These are phyloP conservation scores for Cucurbita pepo DNA, from an alignment of 306 rosid genomes.

Conservation along the genomic window DNA sequence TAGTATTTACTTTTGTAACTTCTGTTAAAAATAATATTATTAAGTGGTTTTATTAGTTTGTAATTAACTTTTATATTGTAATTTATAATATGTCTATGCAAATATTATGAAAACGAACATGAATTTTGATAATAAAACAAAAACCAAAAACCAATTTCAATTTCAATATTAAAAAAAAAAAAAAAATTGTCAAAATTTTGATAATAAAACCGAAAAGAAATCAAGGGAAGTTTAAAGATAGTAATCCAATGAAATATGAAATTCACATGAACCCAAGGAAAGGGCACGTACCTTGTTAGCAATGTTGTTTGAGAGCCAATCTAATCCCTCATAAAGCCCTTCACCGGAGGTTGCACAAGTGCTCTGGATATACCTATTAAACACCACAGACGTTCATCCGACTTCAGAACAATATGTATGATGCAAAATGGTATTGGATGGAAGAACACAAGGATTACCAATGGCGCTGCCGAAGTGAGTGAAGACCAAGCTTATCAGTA, in stretches of 20 bases:
- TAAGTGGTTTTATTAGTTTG: neutral
- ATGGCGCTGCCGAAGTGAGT: constrained; percentile 72
- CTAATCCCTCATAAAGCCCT: constrained; percentile 69
- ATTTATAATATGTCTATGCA: neutral
- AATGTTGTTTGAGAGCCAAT: constrained; percentile 73
- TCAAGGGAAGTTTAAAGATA: neutral
- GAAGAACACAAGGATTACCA: constrained; percentile 27
- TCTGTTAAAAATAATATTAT: no score
- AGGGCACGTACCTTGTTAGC: constrained; percentile 42
- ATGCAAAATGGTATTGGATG: neutral
- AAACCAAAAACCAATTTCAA: neutral
- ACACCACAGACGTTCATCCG: constrained; percentile 7
- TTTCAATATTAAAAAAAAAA: neutral
- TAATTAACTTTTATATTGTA: neutral
- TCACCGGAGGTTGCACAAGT: constrained; percentile 81
- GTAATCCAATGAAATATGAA: neutral
- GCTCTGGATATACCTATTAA: constrained; percentile 69
- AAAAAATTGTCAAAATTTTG: neutral
- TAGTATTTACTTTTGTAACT: neutral
- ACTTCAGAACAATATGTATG: neutral
- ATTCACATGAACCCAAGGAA: neutral
- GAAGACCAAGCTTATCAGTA: constrained; percentile 70
- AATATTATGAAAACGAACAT: neutral
- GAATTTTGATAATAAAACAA: neutral
- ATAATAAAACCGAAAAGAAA: neutral